These are phyloP conservation scores for Yarrowia sp. DNA, from an alignment of 805 yeast genomes.

Conservation along the genomic window DNA sequence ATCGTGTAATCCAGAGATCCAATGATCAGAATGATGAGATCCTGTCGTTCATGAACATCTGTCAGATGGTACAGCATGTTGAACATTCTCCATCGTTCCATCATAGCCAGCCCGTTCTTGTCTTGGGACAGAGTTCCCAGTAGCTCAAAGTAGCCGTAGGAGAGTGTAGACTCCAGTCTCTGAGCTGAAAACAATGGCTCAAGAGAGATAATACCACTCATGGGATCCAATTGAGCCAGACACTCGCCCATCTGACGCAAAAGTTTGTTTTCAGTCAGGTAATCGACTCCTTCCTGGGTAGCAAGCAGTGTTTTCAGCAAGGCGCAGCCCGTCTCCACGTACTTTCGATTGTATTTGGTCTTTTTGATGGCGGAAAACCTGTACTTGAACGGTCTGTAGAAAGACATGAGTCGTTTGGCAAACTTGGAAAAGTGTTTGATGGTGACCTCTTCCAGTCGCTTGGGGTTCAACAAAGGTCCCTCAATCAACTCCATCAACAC, in stretches of 20 bases:
- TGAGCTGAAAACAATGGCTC: constrained; percentile 75
- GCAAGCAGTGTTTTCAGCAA: constrained; percentile 70
- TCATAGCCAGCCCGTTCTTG: constrained; percentile 66
- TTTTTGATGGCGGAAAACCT: constrained; percentile 67
- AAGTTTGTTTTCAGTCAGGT: constrained; percentile 73
- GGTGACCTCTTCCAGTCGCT: constrained; percentile 72
- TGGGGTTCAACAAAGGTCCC: constrained; percentile 81
- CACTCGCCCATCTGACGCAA: constrained; percentile 90
- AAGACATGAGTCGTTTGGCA: constrained; percentile 80
- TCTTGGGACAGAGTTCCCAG: constrained; percentile 73
- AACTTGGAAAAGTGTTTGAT: constrained; percentile 76
- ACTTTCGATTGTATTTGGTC: constrained; percentile 60
- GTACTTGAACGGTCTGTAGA: constrained; percentile 89
- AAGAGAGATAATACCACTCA: constrained; percentile 71
- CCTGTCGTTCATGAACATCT: constrained; percentile 60
- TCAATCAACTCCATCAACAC: constrained; percentile 71
- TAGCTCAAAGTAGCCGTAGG: constrained; percentile 78
- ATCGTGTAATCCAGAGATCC: constrained; percentile 65
- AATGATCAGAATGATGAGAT: constrained; percentile 63
- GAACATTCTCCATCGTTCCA: constrained; percentile 85
- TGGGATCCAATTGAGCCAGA: constrained; percentile 82
- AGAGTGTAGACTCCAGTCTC: constrained; percentile 67
- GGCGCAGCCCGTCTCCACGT: constrained; percentile 76
- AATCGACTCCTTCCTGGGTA: constrained; percentile 69
- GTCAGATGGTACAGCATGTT: constrained; percentile 78